Conservation (phyloP, 2,329 filamentous ascomycete species). For the Clarireedia paspali region DNA sequence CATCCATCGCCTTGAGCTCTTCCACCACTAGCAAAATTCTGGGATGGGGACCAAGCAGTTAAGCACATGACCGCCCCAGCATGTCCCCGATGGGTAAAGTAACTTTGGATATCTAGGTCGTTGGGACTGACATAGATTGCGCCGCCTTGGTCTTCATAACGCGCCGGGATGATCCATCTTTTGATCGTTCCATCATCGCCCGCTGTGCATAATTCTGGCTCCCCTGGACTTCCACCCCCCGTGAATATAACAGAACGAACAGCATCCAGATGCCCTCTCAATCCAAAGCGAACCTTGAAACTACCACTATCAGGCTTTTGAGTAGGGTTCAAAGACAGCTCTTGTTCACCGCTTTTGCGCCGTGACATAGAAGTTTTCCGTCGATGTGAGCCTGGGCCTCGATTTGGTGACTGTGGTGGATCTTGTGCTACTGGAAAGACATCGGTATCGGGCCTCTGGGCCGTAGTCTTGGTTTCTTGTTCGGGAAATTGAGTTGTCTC, state of each 20-base stretch:
- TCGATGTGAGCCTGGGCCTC: slow-evolving; percentile 60
- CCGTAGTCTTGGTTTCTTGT: slow-evolving; percentile 40
- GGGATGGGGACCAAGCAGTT: slow-evolving; percentile 78
- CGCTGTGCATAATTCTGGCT: slow-evolving; percentile 93
- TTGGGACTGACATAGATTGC: slow-evolving; percentile 38
- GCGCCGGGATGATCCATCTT: slow-evolving; percentile 85
- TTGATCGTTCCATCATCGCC: slow-evolving; percentile 96
- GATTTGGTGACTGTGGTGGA: slow-evolving; percentile 70
- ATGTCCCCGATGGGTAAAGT: slow-evolving; percentile 93
- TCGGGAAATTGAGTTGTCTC: slow-evolving; percentile 60
- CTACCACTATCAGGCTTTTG: slow-evolving; percentile 63
- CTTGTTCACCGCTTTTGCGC: slow-evolving; percentile 62
- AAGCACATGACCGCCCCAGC: slow-evolving; percentile 82
- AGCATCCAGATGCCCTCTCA: slow-evolving; percentile 88
- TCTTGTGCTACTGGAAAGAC: slow-evolving; percentile 77
- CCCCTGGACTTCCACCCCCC: slow-evolving; percentile 86
- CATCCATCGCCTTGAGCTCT: slow-evolving; percentile 87
- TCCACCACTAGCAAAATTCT: slow-evolving; percentile 83
- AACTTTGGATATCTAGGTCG: slow-evolving; percentile 85
- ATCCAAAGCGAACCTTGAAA: slow-evolving; percentile 88
- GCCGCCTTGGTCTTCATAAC: slow-evolving; percentile 55
- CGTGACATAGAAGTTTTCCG: slow-evolving; percentile 74
- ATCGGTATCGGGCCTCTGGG: slow-evolving; percentile 75
- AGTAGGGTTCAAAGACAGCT: slow-evolving; percentile 44
- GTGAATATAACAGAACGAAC: slow-evolving; percentile 95